Percentiles rank a stretch among this genome's conserved stretches.
Evolutionary conservation across 495 filamentous ascomycete genomes (phyloP).

Genomic region (Astrocystis sublimbata): DNA sequence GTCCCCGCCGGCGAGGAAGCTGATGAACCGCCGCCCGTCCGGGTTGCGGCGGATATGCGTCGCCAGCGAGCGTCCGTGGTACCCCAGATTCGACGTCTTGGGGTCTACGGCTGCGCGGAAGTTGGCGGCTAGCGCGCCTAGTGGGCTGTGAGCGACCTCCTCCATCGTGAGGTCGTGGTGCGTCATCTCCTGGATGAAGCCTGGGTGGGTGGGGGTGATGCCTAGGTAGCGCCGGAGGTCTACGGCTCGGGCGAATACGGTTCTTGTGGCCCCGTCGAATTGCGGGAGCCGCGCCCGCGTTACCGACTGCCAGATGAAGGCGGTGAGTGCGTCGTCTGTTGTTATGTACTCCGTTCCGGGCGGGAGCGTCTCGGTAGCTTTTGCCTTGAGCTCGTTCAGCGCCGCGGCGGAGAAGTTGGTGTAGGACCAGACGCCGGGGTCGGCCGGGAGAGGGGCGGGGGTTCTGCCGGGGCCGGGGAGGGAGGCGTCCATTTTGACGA

Average conservation of each 20-base stretch:
- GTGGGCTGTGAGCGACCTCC: not conserved
- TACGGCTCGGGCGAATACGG: constrained; percentile 52
- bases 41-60: not conserved
- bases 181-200: constrained; percentile 3
- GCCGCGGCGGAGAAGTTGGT: not conserved
- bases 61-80: not conserved
- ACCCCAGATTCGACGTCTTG: not conserved
- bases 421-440: not conserved
- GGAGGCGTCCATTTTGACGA: not conserved
- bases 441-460: not conserved
- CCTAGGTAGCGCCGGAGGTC: constrained; percentile 48
- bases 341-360: constrained; percentile 30
- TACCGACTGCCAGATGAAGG: constrained; percentile 56
- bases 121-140: not conserved
- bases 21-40: constrained; percentile 36
- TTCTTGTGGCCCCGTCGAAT: constrained; percentile 29
- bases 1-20: constrained; percentile 34
- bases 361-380: constrained; percentile 5
- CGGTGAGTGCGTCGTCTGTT: constrained; percentile 54
- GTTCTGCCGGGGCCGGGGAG: not conserved
- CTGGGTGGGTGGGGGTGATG: constrained; percentile 44
- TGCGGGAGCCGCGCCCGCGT: constrained; percentile 44
- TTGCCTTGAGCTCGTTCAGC: not conserved
- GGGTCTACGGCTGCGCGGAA: not conserved
- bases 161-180: not conserved